Base-by-base conservation (phyloP, 176 grass and related monocot species). In the Oryza meridionalis region DNA sequence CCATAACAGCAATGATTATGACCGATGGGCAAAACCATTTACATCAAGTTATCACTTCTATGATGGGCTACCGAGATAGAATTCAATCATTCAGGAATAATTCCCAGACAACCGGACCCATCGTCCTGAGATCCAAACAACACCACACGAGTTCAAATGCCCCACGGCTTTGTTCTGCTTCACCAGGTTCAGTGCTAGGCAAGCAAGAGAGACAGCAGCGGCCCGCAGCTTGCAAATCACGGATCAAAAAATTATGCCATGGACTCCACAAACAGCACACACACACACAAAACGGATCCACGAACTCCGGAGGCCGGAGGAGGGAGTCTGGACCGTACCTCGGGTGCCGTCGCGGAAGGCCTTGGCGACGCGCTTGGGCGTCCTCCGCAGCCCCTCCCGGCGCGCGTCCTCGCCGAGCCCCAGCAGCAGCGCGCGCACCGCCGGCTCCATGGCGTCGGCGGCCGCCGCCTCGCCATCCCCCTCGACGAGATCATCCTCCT, bases 311-410 rank as follows among this genome's bases (percentile, higher is more conserved):
- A 17, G 9, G n/a, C 24, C 21, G 66, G 53, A 58, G 79, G 6
- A 51, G 3, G 0, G 29, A 31, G 29, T 31, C 29, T 31, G 29
- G 29, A 13, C 7, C 13, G 59, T 82, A 98, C 97, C 97, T 86
- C 84, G 67, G 26, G 97, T 99, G 24, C 97, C 97, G 37, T 99
- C 93, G 72, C 87, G 92, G 83, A 99, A 96, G 77, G 97, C 97
- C 90, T 96, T 99, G 74, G 97, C 91, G 42, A 99, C 97, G 67
- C 93, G 97, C 82, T 92, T 92, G 47, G 96, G 96, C 55, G 93
- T 95, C 81, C 80, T 66, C 69, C 87, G 82, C 63, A 95, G 82
- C 19, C 96, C 96, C 64, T 95, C 96, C 32, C 93, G 75, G 53
- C 88, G 84, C 19, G 74, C 84, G 79, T 99, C 96, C 90, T 99